Evolutionary conservation across 108 stramenopile genomes (phyloP), one percentile per base, ranked within the genome.

Genomic region (Phaeodactylum tricornutum): DNA sequence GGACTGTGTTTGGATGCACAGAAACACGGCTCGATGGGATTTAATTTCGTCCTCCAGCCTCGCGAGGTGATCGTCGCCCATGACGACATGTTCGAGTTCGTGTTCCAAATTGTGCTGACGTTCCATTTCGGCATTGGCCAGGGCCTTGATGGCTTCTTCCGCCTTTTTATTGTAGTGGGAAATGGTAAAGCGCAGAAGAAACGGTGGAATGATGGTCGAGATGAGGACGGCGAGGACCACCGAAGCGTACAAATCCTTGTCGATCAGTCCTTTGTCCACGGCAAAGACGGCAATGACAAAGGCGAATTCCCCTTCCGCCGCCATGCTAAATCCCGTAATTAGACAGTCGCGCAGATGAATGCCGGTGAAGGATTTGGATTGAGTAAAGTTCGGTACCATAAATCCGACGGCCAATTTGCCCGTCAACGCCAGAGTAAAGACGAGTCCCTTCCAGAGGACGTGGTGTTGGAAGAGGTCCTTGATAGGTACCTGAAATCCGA

Each of bases 391-490:
- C 19, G 85, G 85, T 1, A 82, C 81, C 55, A 87, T 37, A 42
- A 87, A 82, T 33, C 85, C 85, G 25, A 82, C 78, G 1, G 71
- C 77, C 31, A 87, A 28, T 47, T 87, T 87, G 24, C 85, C 85
- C 16, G 56, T 8, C 24, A 87, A 45, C 0, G 85, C 75, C 33
- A 87, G 32, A 14, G 64, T 64, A 50, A 77, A 80, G 14, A 87
- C 50, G 6, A 69, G 15, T 28, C 85, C 85, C 29, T 79, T 67
- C 54, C 81, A 79, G 38, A 87, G 68, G 47, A 87, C 78, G 6
- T 34, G 64, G 0, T 32, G 58, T 57, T 74, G 46, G 4, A 57
- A 62, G 62, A 86, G 80, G 37, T 84, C 71, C 29, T 57, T 68
- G 29, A 87, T 73, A 15, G 34, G 36, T 2, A 38, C 47, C 32